phyloP scores from a whole-genome alignment of 1,139 yeast genomes.

The Entelexis paramagnoliae region DNA sequence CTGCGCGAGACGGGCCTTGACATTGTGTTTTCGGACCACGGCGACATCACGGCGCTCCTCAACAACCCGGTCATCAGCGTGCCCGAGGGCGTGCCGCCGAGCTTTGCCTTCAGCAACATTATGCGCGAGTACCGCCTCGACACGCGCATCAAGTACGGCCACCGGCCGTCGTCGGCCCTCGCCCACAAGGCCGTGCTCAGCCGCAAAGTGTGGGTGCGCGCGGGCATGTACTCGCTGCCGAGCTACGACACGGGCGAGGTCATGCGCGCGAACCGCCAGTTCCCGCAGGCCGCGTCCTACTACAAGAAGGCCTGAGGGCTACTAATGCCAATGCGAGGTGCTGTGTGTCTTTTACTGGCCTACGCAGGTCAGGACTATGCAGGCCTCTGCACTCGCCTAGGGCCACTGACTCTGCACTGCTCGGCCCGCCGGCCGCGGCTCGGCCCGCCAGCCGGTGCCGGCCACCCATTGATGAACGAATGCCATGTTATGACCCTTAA shows the following conservation, averaged over 20 bases:
- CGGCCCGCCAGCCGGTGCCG: too few relatives aligned
- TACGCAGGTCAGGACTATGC: too few relatives aligned
- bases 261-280: constrained; percentile 14
- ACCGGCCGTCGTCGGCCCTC: constrained; percentile 19
- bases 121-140: constrained; percentile 20
- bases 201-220: constrained; percentile 18
- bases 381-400: too few relatives aligned
- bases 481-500: too few relatives aligned
- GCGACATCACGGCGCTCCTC: constrained; percentile 16
- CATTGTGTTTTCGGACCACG: constrained; percentile 1
- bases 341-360: too few relatives aligned
- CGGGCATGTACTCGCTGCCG: constrained; percentile 23
- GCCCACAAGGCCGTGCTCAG: constrained; percentile 19
- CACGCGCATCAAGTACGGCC: constrained; percentile 21
- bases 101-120: constrained; percentile 18
- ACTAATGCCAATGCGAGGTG: too few relatives aligned
- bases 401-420: too few relatives aligned
- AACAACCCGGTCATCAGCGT: constrained; percentile 8
- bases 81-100: constrained; percentile 22
- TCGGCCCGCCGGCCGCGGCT: too few relatives aligned
- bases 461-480: too few relatives aligned
- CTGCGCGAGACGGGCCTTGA: constrained; percentile 10
- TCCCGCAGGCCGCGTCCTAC: constrained; percentile 21
- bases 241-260: constrained; percentile 24
- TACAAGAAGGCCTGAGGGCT: constrained; percentile 3